Evolutionary conservation across 768 basidiomycete species (phyloP).

Genomic region (Tubosaeta sp.): DNA sequence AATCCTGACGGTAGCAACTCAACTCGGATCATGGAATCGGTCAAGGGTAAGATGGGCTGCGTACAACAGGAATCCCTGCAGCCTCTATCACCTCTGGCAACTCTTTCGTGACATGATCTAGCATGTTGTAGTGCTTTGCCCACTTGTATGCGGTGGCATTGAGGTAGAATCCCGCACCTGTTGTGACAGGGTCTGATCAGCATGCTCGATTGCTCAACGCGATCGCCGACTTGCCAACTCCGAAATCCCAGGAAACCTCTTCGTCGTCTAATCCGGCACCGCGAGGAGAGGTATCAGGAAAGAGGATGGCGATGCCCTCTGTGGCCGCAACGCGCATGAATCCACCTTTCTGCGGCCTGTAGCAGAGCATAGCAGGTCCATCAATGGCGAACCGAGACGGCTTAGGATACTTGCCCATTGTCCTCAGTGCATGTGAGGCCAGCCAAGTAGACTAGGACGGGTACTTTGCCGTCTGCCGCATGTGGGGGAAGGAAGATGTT

Average conservation of each 20-base stretch:
- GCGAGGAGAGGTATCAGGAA: constrained; percentile 94
- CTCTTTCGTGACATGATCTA: constrained; percentile 78
- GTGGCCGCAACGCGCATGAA: constrained; percentile 83
- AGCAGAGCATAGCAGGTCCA: not conserved
- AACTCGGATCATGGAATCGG: not conserved
- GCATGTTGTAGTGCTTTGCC: constrained; percentile 83
- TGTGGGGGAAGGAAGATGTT: constrained; percentile 84
- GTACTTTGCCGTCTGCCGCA: constrained; percentile 52
- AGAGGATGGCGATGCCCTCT: constrained; percentile 81
- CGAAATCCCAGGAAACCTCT: constrained; percentile 84
- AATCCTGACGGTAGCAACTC: constrained; percentile 57
- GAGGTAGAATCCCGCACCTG: constrained; percentile 90
- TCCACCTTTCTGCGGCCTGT: constrained; percentile 87
- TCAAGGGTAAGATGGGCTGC: constrained; percentile 23
- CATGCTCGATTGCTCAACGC: not conserved
- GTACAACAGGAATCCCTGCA: constrained; percentile 72
- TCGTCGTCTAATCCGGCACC: constrained; percentile 86
- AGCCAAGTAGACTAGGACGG: constrained; percentile 81
- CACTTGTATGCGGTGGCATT: constrained; percentile 80
- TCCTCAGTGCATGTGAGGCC: constrained; percentile 92
- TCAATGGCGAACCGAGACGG: not conserved
- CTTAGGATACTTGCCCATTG: constrained; percentile 59
- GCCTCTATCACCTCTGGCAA: constrained; percentile 74
- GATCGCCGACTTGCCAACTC: constrained; percentile 52
- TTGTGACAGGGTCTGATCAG: constrained; percentile 3